phyloP scores from a whole-genome alignment of 352 stramenopile species.

The Phytophthora pini region DNA sequence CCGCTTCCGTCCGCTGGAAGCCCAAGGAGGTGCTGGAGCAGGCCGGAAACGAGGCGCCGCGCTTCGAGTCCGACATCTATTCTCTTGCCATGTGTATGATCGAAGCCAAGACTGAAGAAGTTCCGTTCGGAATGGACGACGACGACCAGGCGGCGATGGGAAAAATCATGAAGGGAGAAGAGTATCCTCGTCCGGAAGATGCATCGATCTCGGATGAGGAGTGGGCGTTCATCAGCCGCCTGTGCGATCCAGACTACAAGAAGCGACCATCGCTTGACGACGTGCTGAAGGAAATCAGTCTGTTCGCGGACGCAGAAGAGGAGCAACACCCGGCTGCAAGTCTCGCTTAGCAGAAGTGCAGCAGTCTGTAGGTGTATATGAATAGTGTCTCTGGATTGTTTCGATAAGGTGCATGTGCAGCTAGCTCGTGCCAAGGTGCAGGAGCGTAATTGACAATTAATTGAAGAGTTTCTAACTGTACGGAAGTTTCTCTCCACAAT shows the following conservation, averaged over 20 bases:
- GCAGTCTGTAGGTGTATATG: neutral
- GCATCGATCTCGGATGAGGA: conserved; percentile 2
- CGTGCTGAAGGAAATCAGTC: conserved; percentile 16
- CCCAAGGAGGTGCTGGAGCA: conserved; percentile 33
- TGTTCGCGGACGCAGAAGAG: conserved; percentile 18
- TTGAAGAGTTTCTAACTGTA: too few species aligned
- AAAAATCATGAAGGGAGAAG: conserved; percentile 16
- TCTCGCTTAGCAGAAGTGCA: conserved; percentile 8
- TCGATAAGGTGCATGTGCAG: neutral
- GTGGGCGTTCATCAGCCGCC: conserved; percentile 20
- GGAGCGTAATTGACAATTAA: too few species aligned
- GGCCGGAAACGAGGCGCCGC: conserved; percentile 1
- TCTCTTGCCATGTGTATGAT: conserved; percentile 40
- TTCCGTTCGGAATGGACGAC: conserved; percentile 9
- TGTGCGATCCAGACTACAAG: conserved; percentile 17
- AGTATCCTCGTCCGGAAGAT: conserved; percentile 3
- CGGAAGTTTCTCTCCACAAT: too few species aligned
- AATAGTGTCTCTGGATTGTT: neutral
- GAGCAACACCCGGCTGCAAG: conserved; percentile 9
- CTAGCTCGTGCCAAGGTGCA: too few species aligned
- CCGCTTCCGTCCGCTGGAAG: conserved; percentile 31
- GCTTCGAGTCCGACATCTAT: conserved; percentile 34
- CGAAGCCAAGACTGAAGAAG: conserved; percentile 21
- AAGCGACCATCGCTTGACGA: conserved; percentile 19
- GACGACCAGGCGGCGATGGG: conserved; percentile 8